Evolutionary conservation across 306 rosid species (phyloP).

Genomic region (Prunus campanulata): DNA sequence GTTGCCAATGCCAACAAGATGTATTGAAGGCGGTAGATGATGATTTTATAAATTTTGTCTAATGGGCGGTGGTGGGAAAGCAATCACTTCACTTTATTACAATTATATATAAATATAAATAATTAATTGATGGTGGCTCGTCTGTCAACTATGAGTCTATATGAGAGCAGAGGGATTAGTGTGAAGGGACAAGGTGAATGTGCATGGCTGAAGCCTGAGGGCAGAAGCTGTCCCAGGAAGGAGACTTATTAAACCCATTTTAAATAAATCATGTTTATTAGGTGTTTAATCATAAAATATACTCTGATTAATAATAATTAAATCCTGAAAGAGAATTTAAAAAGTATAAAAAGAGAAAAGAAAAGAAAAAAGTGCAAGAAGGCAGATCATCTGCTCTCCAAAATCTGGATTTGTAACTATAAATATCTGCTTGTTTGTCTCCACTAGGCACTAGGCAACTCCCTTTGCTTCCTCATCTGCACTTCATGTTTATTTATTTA

Average conservation of each 20-base stretch:
- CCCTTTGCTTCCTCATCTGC: slow-evolving; percentile 4
- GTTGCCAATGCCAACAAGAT: slow-evolving; percentile 5
- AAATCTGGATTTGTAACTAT: slow-evolving; percentile 6
- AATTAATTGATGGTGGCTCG: neutral
- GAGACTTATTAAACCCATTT: neutral
- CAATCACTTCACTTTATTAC: slow-evolving; percentile 14
- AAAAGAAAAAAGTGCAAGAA: neutral
- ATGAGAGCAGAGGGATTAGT: neutral
- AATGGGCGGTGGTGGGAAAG: slow-evolving; percentile 4
- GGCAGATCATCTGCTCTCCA: slow-evolving; percentile 17
- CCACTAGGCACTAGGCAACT: neutral
- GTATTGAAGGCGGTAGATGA: neutral
- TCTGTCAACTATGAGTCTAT: neutral
- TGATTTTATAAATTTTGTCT: neutral
- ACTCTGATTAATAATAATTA: neutral
- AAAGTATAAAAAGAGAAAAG: neutral
- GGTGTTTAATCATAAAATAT: neutral
- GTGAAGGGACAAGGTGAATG: slow-evolving; percentile 4
- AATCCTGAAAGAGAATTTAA: neutral
- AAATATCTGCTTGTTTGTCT: slow-evolving; percentile 13
- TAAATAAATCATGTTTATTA: neutral
- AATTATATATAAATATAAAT: neutral
- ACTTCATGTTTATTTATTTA: neutral
- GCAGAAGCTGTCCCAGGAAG: slow-evolving; percentile 14
- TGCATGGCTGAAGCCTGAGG: slow-evolving; percentile 11